These are phyloP conservation scores for Huntiella omanensis DNA, from an alignment of 2,329 filamentous ascomycete species.

Conservation along the genomic window DNA sequence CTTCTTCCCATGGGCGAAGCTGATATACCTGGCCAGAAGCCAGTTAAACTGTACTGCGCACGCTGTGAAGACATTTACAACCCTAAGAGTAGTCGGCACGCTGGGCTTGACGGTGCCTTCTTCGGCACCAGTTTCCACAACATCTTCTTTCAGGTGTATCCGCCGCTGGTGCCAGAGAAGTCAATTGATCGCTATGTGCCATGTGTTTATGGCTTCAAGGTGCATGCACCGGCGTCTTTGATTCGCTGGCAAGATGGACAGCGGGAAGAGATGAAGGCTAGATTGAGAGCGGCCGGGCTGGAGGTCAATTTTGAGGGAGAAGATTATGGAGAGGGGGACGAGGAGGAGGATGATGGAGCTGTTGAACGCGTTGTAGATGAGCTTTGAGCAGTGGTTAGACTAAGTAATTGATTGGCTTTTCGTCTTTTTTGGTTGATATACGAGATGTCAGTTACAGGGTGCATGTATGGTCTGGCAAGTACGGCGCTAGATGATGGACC, in stretches of 20 bases:
- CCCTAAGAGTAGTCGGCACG: constrained; percentile 90
- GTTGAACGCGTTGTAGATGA: constrained; percentile 34
- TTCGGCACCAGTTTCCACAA: constrained; percentile 98
- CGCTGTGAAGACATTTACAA: constrained; percentile 98
- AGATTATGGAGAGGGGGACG: constrained; percentile 56
- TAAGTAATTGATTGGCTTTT: constrained; percentile 15
- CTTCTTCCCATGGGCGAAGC: constrained; percentile 88
- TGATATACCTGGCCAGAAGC: constrained; percentile 69
- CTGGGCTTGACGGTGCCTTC: constrained; percentile 90
- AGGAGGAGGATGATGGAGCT: constrained; percentile 47
- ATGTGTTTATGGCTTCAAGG: constrained; percentile 84
- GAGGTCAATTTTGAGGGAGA: constrained; percentile 27
- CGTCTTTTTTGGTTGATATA: too few relatives aligned
- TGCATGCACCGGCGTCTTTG: constrained; percentile 74
- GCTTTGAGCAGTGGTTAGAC: constrained; percentile 35
- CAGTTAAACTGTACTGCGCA: constrained; percentile 92
- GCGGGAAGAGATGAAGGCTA: constrained; percentile 63
- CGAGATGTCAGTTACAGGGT: too few relatives aligned
- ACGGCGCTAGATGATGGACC: too few relatives aligned
- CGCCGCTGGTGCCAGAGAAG: constrained; percentile 72
- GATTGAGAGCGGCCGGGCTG: constrained; percentile 51
- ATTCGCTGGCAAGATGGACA: constrained; percentile 77
- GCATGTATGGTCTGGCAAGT: too few relatives aligned
- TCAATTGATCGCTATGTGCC: constrained; percentile 72
- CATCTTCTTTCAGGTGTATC: constrained; percentile 97